Evolutionary conservation across 345 rosid genomes (phyloP).

Genomic region (Orychophragmus violaceus): DNA sequence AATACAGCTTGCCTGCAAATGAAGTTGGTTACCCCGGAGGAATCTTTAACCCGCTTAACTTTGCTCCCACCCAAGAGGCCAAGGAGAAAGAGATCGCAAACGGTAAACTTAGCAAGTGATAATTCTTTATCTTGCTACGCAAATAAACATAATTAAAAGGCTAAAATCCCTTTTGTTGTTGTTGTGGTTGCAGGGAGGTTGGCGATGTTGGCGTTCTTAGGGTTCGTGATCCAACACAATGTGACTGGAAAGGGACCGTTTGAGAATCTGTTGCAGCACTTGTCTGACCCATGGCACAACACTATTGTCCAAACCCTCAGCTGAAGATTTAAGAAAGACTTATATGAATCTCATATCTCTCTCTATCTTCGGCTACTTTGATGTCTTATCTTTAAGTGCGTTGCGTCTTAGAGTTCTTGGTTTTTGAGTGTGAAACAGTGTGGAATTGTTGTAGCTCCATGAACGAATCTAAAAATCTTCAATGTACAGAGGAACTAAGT

Average conservation of each 20-base stretch:
- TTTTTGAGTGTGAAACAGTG: slow-evolving; percentile 25
- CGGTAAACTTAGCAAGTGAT: not conserved
- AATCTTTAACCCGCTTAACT: slow-evolving; percentile 89
- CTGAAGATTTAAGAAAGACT: not conserved
- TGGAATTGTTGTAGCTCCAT: slow-evolving; percentile 14
- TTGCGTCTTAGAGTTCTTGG: slow-evolving; percentile 26
- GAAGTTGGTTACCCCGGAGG: slow-evolving; percentile 91
- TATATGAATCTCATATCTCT: not conserved
- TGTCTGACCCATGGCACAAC: slow-evolving; percentile 98
- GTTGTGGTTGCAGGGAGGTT: slow-evolving; percentile 65
- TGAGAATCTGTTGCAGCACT: slow-evolving; percentile 89
- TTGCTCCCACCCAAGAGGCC: slow-evolving; percentile 77
- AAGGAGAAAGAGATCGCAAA: slow-evolving; percentile 92
- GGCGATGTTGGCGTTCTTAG: slow-evolving; percentile 96
- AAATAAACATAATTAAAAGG: not conserved
- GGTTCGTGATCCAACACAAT: slow-evolving; percentile 80
- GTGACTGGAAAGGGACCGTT: slow-evolving; percentile 95
- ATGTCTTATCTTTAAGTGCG: slow-evolving; percentile 20
- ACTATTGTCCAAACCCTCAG: slow-evolving; percentile 75
- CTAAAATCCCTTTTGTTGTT: not conserved
- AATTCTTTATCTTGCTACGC: not conserved
- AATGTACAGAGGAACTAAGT: slow-evolving; percentile 47
- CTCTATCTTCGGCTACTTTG: not conserved
- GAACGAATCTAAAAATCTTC: slow-evolving; percentile 30
- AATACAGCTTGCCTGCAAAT: slow-evolving; percentile 85